Percentiles rank a stretch among this genome's conserved stretches.
phyloP scores from a whole-genome alignment of 306 rosid genomes.

The Trifolium pratense region DNA sequence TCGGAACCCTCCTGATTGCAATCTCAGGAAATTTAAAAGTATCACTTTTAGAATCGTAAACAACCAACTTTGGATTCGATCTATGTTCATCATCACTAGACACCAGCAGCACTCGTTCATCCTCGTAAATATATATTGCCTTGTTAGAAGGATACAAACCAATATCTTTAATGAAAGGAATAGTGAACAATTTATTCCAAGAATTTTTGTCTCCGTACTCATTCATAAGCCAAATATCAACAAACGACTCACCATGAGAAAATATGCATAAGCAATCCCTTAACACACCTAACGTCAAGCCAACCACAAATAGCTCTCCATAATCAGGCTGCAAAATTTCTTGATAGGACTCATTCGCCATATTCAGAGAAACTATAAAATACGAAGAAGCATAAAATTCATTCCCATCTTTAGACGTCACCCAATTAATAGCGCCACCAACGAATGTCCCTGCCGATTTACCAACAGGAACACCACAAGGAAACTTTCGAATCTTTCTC shows the following conservation, averaged over 20 bases:
- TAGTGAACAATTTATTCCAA: slow-evolving; percentile 39
- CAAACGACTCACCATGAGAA: not conserved
- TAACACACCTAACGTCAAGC: slow-evolving; percentile 7
- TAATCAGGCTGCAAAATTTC: slow-evolving; percentile 40
- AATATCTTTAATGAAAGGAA: not conserved
- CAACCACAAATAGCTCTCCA: not conserved
- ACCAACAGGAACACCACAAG: not conserved
- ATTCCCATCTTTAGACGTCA: not conserved
- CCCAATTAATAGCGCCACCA: slow-evolving; percentile 45
- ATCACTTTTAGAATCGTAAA: slow-evolving; percentile 29
- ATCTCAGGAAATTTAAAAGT: not conserved
- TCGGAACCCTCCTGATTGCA: not conserved
- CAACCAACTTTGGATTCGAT: not conserved
- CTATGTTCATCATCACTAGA: not conserved
- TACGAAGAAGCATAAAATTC: not conserved
- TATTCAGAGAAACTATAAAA: slow-evolving; percentile 43
- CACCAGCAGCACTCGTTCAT: slow-evolving; percentile 30
- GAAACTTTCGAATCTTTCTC: slow-evolving; percentile 24
- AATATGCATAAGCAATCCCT: slow-evolving; percentile 35
- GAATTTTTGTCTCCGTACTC: slow-evolving; percentile 46
- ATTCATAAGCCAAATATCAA: slow-evolving; percentile 47
- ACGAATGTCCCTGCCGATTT: slow-evolving; percentile 26
- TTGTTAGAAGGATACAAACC: not conserved
- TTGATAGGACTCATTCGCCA: slow-evolving; percentile 38
- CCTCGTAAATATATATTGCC: slow-evolving; percentile 21